Evolutionary conservation across 1,284 basidiomycete species (phyloP), one percentile per base, ranked within the genome.

Genomic region (Rhodotorula sp.): DNA sequence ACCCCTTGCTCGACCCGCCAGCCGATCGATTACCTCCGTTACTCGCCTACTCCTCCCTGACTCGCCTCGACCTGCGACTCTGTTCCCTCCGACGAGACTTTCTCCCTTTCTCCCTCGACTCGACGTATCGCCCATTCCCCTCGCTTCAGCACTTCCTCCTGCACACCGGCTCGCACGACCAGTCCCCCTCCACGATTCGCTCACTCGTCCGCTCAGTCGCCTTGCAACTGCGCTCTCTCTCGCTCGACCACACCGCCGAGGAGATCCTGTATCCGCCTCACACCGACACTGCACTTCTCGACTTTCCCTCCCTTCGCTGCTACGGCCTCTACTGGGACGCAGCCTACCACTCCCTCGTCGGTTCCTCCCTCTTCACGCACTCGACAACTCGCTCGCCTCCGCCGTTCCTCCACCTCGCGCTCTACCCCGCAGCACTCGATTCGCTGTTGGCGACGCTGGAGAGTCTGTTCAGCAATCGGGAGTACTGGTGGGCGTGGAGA

Each of bases 291-390:
- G 34, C 20, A 26, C 30, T 11, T 20, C 30, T 44, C 18, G 46
- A 9, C 9, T 57, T 64, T 16, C 55, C 62, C 13, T 3, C 7
- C 26, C 26, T 64, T 16, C 34, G 46, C 26, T 13, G 15, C 26
- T 40, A 44, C 48, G 62, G 62, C 13, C 37, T 56, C 20, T 64
- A 64, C 34, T 57, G 54, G 55, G 62, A 64, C 48, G 46, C 62
- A 13, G 54, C 55, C 4, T 44, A 51, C 37, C 48, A 47, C 26
- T 24, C 55, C 20, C 55, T 64, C 55, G 62, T 51, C 26, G 54
- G 55, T 4, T 26, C 50, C 16, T 22, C 55, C 20, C 22, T n/a
- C 16, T 46, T 55, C 8, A 10, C 44, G 13, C 18, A 10, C 28
- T 28, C 53, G 15, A 1, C 48, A 1, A 11, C 24, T 20, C 3